A percentile compares a stretch with the other conserved stretches of the same genome.
These are phyloP conservation scores for Curvularia sp. DNA, from an alignment of 2,329 filamentous ascomycete species.

Conservation along the genomic window DNA sequence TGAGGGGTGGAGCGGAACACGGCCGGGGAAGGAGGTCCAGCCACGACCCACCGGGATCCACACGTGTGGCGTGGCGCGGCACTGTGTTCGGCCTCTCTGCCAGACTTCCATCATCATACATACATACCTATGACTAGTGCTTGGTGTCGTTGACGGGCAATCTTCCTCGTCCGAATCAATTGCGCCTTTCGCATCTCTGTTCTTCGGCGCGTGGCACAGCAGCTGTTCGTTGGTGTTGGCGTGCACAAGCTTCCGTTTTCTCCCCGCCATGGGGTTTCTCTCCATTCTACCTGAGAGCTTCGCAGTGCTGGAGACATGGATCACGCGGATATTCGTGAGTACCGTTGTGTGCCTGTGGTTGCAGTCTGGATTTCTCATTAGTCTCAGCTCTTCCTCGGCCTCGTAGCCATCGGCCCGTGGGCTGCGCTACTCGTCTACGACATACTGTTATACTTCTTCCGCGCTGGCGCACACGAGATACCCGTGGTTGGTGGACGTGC, in stretches of 20 bases:
- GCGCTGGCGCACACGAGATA: constrained; percentile 64
- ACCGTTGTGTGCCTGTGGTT: not conserved
- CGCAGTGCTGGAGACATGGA: constrained; percentile 67
- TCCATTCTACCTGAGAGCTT: constrained; percentile 69
- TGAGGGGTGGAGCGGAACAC: constrained; percentile 18
- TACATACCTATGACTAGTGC: not conserved
- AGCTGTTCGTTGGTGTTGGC: not conserved
- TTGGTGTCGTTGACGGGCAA: constrained; percentile 1
- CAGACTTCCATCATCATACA: constrained; percentile 9
- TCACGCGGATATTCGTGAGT: constrained; percentile 68
- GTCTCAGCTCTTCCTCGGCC: constrained; percentile 65
- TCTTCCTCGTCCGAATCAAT: not conserved
- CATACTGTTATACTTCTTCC: constrained; percentile 66
- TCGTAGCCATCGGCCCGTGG: constrained; percentile 69
- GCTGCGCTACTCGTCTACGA: constrained; percentile 69
- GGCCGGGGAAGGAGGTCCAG: constrained; percentile 20
- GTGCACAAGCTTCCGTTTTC: constrained; percentile 1
- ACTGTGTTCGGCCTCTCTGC: constrained; percentile 12
- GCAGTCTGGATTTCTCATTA: constrained; percentile 26
- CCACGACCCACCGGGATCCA: constrained; percentile 20
- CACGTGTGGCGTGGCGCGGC: constrained; percentile 7
- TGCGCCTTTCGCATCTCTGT: not conserved
- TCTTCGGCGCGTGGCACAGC: not conserved
- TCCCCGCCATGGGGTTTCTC: constrained; percentile 65
- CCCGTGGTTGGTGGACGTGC: constrained; percentile 68